Percentiles rank a stretch among this genome's conserved stretches.
phyloP scores from a whole-genome alignment of 1,284 basidiomycete genomes.

The Volvariella surrecta region DNA sequence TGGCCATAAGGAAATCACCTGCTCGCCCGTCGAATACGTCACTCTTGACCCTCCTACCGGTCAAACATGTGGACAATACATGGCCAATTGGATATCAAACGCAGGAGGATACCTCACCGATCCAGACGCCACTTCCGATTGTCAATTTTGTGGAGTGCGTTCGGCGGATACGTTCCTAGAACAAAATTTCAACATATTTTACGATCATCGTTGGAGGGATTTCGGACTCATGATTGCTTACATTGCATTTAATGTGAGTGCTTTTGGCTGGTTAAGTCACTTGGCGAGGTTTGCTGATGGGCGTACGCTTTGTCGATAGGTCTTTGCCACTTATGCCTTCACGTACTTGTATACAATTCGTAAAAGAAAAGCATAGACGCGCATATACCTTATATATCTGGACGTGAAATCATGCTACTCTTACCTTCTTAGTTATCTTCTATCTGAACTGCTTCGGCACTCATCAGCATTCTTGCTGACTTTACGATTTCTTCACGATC shows the following conservation, averaged over 20 bases:
- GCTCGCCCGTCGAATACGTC: constrained; percentile 14
- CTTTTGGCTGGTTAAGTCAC: neutral
- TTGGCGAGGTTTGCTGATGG: neutral
- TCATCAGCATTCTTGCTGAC: no score
- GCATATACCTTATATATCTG: no score
- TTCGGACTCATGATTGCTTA: constrained; percentile 58
- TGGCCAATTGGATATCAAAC: constrained; percentile 42
- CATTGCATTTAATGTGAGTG: constrained; percentile 53
- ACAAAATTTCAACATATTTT: constrained; percentile 45
- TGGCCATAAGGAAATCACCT: neutral
- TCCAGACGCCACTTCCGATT: constrained; percentile 39
- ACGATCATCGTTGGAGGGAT: constrained; percentile 51
- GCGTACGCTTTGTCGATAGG: constrained; percentile 10
- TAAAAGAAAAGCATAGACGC: no score
- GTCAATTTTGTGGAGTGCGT: constrained; percentile 45
- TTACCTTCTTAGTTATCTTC: no score
- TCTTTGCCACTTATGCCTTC: constrained; percentile 17
- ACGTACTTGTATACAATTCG: constrained; percentile 27
- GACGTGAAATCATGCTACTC: no score
- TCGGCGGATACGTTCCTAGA: constrained; percentile 52
- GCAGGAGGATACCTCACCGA: constrained; percentile 65
- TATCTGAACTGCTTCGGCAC: no score
- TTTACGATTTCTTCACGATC: no score
- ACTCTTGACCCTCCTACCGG: constrained; percentile 49
- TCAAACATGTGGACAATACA: constrained; percentile 53